Base-by-base conservation (phyloP, 2,329 filamentous ascomycete species). In the Exophiala mesophila region DNA sequence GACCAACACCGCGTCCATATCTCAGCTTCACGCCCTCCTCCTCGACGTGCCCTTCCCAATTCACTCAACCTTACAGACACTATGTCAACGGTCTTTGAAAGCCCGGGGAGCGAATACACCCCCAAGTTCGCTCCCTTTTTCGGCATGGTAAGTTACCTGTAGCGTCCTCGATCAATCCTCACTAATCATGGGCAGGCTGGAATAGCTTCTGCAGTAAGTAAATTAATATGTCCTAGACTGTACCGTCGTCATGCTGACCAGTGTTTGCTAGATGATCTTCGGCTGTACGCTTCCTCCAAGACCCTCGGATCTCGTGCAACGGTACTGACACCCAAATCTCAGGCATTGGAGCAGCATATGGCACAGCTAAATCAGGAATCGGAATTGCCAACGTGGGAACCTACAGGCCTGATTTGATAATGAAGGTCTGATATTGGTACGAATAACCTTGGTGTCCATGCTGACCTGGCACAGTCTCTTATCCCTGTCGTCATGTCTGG, bases 401-500 rank as follows among this genome's bases (percentile, higher is more conserved):
- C 37, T 83, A 79, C 63, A 70, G 79, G 56, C 72, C 79, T 38
- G 79, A 83, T 61, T 63, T 83, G 58, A 82, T 83, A 55, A 83
- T 83, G 79, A 83, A 82, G 74, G 78, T 73, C 39, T 21, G 31
- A 16, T 21, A 26, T n/a, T 21, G 23, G 26, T 26, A 34, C 21
- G 28, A 10, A 15, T 10, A 15, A 15, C 3, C 23, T 13, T 19
- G 21, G 9, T n/a, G 12, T 13, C 28, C 16, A 24, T 26, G 20
- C 29, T 28, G 44, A 28, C 47, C 38, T 24, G 13, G 19, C 21
- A 39, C 50, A 72, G 69, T 72, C 69, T 23, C 60, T 73, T 33
- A 71, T 73, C 39, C 70, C 70, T 20, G 70, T 73, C 39, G 69
- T 98, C 73, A 98, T 98, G 92, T 94, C 92, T 57, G 92, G 92